Evolutionary conservation across 164 flowering plant species (phyloP), one percentile per base, ranked within the genome.

Genomic region (Nymphaea colorata): DNA sequence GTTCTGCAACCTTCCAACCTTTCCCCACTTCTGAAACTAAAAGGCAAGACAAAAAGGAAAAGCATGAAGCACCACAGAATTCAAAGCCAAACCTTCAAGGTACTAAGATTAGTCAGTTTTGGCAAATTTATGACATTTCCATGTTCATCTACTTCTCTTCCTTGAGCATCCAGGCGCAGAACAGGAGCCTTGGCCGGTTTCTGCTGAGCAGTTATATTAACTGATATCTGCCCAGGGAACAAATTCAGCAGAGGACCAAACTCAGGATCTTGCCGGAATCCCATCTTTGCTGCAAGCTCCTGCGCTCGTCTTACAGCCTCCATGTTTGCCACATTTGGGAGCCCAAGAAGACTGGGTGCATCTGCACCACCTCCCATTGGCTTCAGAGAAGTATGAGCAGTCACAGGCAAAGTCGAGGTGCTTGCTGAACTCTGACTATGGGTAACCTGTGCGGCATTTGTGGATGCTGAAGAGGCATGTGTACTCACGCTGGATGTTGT

Each of bases 211-310:
- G 84, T 44, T 57, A 75, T 76, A 6, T 88, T 96, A 16, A 81
- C 53, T 8, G 83, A 71, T 64, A 73, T 41, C 75, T 88, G 96
- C 17, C 96, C 98, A 3, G 97, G 98, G 73, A 92, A 95, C 84
- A 87, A 72, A 76, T 95, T 92, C 66, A 95, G 84, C n/a, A 89
- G 83, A 70, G 97, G 92, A 76, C 85, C 93, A 85, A 86, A 95
- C 72, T 87, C 81, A 5, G 96, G 96, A 65, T 95, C 99, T 79
- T 92, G 96, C 43, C 85, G 83, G 73, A 95, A 95, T 61, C 99
- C 99, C 98, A 95, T 87, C 80, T 83, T 90, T 59, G 98, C 98
- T 74, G 98, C 99, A 71, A 95, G 91, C 68, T 92, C 98, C 75
- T 91, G 97, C 15, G 97, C 98, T 69, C 93, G 82, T 68, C 88